These are phyloP conservation scores for Capillidium rhysosporum DNA, from an alignment of 371 early-diverging fungal genomes.

Conservation along the genomic window DNA sequence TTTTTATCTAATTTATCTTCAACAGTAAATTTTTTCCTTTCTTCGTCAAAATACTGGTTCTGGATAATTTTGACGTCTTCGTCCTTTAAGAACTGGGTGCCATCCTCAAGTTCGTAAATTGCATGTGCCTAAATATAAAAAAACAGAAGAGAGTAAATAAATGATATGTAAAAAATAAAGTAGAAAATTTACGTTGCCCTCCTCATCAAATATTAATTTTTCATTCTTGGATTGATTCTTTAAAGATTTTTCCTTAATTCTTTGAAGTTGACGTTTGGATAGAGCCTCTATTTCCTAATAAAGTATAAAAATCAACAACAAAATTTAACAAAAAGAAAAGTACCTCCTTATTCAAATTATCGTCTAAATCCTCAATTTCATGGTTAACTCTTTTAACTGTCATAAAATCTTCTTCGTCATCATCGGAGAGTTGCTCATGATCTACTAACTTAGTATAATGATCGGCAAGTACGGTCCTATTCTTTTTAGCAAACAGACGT, in stretches of 20 bases:
- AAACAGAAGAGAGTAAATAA: not conserved
- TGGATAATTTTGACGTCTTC: constrained; percentile 42
- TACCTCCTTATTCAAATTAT: not conserved
- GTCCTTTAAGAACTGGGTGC: constrained; percentile 51
- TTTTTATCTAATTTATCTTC: constrained; percentile 58
- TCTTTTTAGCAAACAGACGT: constrained; percentile 79
- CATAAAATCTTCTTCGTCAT: constrained; percentile 54
- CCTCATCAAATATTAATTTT: constrained; percentile 77
- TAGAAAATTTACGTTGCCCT: constrained; percentile 41
- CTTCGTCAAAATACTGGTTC: constrained; percentile 39
- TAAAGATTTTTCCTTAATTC: constrained; percentile 51
- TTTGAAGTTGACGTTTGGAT: constrained; percentile 24
- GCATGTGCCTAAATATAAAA: constrained; percentile 25
- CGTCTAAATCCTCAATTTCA: constrained; percentile 20
- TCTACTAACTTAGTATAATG: constrained; percentile 72
- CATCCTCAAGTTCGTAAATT: constrained; percentile 54
- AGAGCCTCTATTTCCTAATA: constrained; percentile 4
- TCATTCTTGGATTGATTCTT: constrained; percentile 43
- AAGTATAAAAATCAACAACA: not conserved
- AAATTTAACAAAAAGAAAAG: not conserved
- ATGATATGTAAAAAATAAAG: not conserved
- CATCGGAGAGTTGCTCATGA: constrained; percentile 15
- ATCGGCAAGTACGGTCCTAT: constrained; percentile 70
- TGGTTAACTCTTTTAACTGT: constrained; percentile 60
- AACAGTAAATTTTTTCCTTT: constrained; percentile 31